These are phyloP conservation scores for Tothia fuscella DNA, from an alignment of 2,329 filamentous ascomycete species.

Conservation along the genomic window DNA sequence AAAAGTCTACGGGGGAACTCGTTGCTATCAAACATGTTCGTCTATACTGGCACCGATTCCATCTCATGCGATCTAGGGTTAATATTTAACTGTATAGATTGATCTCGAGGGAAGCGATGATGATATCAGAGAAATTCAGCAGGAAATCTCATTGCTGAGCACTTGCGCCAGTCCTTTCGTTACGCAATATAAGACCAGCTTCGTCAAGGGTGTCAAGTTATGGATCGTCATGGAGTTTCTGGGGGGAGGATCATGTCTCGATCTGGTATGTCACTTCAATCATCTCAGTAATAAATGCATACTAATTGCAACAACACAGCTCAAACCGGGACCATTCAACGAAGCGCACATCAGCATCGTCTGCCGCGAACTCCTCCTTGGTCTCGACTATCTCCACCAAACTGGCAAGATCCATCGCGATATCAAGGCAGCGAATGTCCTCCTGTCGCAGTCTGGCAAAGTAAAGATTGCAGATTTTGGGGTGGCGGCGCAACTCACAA, in stretches of 20 bases:
- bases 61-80: constrained; percentile 4
- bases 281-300: background rate
- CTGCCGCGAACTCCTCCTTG: constrained; percentile 78
- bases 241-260: constrained; percentile 87
- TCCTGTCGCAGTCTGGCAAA: constrained; percentile 81
- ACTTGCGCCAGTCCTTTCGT: constrained; percentile 91
- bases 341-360: constrained; percentile 90
- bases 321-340: constrained; percentile 80
- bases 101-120: constrained; percentile 98
- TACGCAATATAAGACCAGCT: constrained; percentile 93
- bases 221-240: constrained; percentile 99
- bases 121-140: constrained; percentile 95
- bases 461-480: constrained; percentile 97
- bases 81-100: constrained; percentile 49
- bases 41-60: background rate
- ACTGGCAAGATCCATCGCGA: constrained; percentile 95
- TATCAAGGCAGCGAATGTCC: constrained; percentile 90
- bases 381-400: constrained; percentile 82
- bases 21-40: constrained; percentile 94
- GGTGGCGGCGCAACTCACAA: constrained; percentile 89
- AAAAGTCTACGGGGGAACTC: constrained; percentile 77
- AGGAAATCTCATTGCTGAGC: constrained; percentile 89
- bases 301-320: constrained; percentile 33
- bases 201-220: constrained; percentile 88
- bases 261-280: constrained; percentile 51